Evolutionary conservation across 352 stramenopile species (phyloP).

Genomic region (Lagenidium giganteum): DNA sequence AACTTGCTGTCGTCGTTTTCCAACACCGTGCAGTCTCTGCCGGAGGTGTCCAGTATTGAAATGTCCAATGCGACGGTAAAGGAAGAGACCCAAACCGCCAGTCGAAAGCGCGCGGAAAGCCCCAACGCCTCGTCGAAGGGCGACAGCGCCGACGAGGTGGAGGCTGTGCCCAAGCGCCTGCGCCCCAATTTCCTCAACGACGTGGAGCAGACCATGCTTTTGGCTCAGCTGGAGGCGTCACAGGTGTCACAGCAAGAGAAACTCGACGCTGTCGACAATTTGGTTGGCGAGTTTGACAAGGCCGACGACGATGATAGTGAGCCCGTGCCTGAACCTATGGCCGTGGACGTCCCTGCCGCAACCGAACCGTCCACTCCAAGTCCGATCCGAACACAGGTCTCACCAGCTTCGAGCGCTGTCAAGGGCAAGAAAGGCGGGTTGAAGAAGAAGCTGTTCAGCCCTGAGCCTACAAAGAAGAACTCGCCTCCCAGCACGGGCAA

Average conservation of each 20-base stretch:
- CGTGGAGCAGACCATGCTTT: constrained; percentile 50
- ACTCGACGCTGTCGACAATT: no score
- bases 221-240: constrained; percentile 38
- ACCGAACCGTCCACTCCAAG: constrained; percentile 5
- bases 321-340: not conserved
- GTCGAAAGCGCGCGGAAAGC: no score
- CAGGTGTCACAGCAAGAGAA: constrained; percentile 15
- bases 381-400: constrained; percentile 32
- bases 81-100: no score
- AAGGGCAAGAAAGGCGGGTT: constrained; percentile 21
- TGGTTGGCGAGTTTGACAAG: constrained; percentile 4
- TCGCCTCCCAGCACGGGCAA: constrained; percentile 43
- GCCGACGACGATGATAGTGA: constrained; percentile 9
- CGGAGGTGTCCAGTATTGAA: no score
- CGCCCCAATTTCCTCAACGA: constrained; percentile 60
- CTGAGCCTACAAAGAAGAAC: constrained; percentile 36
- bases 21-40: no score
- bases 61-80: no score
- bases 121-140: no score
- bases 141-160: constrained; percentile 7
- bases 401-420: no score
- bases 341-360: not conserved
- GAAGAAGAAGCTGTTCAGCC: constrained; percentile 44
- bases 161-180: constrained; percentile 39
- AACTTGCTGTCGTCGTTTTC: no score